Percentiles rank a stretch among this genome's conserved stretches.
Conservation (phyloP, 2,329 filamentous ascomycete genomes). For the Fusarium sublunatum region DNA sequence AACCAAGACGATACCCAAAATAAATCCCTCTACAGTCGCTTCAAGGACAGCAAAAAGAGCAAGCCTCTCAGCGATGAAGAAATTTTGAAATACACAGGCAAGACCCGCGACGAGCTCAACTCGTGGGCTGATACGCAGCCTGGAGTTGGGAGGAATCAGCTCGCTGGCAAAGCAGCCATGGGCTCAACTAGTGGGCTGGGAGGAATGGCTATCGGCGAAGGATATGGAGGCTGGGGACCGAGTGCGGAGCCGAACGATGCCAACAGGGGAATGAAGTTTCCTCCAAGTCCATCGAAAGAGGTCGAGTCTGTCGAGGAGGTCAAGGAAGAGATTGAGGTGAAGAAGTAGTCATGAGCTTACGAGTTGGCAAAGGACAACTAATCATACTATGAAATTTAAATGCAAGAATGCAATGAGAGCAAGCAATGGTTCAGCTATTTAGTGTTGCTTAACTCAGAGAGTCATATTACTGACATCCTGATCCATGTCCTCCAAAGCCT, state of each 20-base stretch:
- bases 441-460: conserved; percentile 3
- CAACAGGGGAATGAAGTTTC: conserved; percentile 52
- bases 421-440: conserved; percentile 10
- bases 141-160: conserved; percentile 55
- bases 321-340: neutral
- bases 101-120: conserved; percentile 50
- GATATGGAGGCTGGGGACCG: conserved; percentile 52
- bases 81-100: conserved; percentile 57
- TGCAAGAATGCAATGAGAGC: neutral
- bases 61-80: conserved; percentile 53
- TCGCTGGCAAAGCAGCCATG: conserved; percentile 49
- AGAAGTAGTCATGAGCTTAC: conserved; percentile 1
- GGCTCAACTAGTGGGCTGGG: conserved; percentile 49
- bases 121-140: conserved; percentile 53
- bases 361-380: neutral
- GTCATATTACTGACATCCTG: neutral
- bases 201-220: conserved; percentile 46
- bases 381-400: neutral
- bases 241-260: conserved; percentile 42
- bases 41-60: conserved; percentile 49
- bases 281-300: conserved; percentile 36
- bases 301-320: neutral
- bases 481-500: conserved; percentile 5
- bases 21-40: conserved; percentile 49
- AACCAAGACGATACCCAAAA: conserved; percentile 32